These are phyloP conservation scores for Ananas comosus DNA, from an alignment of 176 grass and related monocot genomes.

Conservation along the genomic window DNA sequence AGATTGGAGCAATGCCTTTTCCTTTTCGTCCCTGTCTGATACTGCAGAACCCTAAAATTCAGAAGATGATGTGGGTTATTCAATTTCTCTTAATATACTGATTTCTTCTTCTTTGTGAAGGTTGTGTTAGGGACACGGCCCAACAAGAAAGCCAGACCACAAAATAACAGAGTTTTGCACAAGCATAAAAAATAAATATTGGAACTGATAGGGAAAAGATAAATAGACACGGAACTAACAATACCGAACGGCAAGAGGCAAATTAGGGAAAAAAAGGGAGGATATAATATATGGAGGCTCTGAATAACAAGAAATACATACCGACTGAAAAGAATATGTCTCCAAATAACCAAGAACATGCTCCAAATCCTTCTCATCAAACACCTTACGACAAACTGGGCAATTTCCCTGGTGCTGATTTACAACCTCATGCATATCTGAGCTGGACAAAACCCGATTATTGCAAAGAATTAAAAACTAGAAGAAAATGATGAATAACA, in stretches of 20 bases:
- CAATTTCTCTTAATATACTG: no score
- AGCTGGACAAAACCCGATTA: constrained; percentile 30
- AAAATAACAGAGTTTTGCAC: no score
- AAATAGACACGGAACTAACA: background rate
- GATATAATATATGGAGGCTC: background rate
- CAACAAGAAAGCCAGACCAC: no score
- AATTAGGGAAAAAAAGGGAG: background rate
- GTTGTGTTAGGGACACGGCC: no score
- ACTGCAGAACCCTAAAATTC: constrained; percentile 29
- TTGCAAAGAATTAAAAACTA: constrained; percentile 29
- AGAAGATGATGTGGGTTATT: background rate
- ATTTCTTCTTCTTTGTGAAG: no score
- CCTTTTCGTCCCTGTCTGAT: constrained; percentile 32
- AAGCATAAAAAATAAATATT: no score
- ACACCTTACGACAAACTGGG: constrained; percentile 87
- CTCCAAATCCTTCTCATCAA: constrained; percentile 87
- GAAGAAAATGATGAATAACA: background rate
- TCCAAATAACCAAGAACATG: constrained; percentile 56
- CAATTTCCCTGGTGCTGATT: constrained; percentile 73
- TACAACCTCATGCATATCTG: constrained; percentile 29
- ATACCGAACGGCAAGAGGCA: background rate
- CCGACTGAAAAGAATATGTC: constrained; percentile 31
- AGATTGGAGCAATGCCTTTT: constrained; percentile 52
- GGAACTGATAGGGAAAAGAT: background rate
- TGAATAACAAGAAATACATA: constrained; percentile 36